Conservation (phyloP, 2,329 filamentous ascomycete genomes). For the Hypocreales sp. region DNA sequence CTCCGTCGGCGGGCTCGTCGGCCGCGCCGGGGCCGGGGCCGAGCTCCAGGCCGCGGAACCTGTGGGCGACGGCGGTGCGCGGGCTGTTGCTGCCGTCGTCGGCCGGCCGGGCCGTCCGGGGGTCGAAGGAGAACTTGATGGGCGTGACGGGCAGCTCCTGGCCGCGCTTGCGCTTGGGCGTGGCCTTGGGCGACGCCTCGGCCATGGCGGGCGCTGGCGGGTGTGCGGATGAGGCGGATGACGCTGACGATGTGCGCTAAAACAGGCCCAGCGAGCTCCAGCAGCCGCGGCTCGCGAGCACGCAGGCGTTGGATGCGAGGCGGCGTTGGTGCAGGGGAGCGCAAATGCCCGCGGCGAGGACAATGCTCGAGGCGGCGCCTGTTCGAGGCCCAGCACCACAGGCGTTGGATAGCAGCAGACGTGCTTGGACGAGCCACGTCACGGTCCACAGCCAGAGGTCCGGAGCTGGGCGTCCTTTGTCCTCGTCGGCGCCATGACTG, state of each 20-base stretch:
- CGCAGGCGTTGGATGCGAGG: background rate
- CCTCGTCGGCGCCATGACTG: no score
- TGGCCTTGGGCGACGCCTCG: constrained; percentile 9
- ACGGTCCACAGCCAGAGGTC: no score
- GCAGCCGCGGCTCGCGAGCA: no score
- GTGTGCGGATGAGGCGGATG: no score
- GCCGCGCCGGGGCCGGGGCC: constrained; percentile 26
- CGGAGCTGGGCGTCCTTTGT: no score
- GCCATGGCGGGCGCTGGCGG: no score
- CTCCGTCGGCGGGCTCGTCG: constrained; percentile 11
- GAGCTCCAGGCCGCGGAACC: constrained; percentile 34
- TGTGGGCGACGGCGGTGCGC: constrained; percentile 33
- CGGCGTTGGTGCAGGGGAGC: background rate
- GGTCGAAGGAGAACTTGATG: constrained; percentile 31
- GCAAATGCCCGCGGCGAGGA: background rate
- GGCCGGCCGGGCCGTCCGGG: constrained; percentile 11
- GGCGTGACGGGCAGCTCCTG: constrained; percentile 17
- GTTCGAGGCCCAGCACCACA: no score
- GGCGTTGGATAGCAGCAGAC: no score
- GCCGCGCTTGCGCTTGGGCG: constrained; percentile 31
- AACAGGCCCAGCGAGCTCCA: no score
- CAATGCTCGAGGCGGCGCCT: no score
- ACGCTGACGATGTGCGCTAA: no score
- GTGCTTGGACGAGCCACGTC: no score
- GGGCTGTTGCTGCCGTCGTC: constrained; percentile 37